A percentile compares a stretch with the other conserved stretches of the same genome.
phyloP scores from a whole-genome alignment of 2,329 filamentous ascomycete genomes.

The Ophiognomonia clavigignenti-juglandacearum region DNA sequence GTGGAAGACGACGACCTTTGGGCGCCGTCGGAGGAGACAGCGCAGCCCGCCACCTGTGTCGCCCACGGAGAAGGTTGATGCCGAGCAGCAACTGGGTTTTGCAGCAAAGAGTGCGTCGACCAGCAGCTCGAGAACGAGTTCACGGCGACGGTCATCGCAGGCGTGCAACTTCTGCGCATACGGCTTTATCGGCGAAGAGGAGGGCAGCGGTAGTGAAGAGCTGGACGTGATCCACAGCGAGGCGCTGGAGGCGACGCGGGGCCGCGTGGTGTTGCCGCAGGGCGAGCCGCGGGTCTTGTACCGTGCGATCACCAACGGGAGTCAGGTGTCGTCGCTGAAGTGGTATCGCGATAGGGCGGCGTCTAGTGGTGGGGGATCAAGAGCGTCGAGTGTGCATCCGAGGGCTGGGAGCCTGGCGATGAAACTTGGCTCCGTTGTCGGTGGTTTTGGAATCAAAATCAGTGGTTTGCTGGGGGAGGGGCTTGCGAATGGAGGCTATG shows the following conservation, averaged over 20 bases:
- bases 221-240: background rate
- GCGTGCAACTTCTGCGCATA: slow-evolving; percentile 1
- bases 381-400: too few relatives aligned
- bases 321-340: background rate
- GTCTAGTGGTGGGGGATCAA: too few relatives aligned
- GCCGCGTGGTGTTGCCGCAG: background rate
- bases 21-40: too few relatives aligned
- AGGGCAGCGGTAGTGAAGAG: background rate
- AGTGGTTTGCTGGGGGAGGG: background rate
- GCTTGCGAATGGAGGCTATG: too few relatives aligned
- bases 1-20: too few relatives aligned
- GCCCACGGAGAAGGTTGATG: too few relatives aligned
- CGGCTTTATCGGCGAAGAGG: background rate
- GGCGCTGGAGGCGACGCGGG: background rate
- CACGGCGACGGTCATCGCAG: background rate
- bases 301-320: slow-evolving; percentile 6
- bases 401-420: background rate
- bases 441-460: background rate
- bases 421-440: slow-evolving; percentile 2
- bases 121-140: too few relatives aligned
- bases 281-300: too few relatives aligned
- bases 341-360: slow-evolving; percentile 10
- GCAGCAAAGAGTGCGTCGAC: too few relatives aligned
- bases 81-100: too few relatives aligned
- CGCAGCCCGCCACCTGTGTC: too few relatives aligned